Conservation (phyloP, 805 yeast species). For the Cyberlindnera amylophila region DNA sequence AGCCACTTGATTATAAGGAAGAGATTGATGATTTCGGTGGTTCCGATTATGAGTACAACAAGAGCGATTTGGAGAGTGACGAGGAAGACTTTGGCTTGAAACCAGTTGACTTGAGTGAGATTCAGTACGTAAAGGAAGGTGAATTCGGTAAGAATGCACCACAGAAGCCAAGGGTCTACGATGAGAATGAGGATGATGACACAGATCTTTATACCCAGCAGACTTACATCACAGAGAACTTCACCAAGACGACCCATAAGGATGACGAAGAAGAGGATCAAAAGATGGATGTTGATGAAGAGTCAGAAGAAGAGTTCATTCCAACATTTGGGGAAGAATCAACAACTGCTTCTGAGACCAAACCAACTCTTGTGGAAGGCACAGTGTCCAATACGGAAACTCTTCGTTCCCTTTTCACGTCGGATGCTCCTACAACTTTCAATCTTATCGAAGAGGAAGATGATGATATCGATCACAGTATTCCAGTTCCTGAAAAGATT, state of each 20-base stretch:
- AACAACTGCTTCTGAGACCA: not conserved
- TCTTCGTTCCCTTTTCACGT: conserved; percentile 53
- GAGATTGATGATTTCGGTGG: conserved; percentile 38
- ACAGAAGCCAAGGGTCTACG: conserved; percentile 17
- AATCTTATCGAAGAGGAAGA: conserved; percentile 42
- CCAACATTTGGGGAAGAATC: conserved; percentile 45
- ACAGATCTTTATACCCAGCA: conserved; percentile 7
- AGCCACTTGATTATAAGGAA: conserved; percentile 41
- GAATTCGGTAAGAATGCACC: conserved; percentile 21
- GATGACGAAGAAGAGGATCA: conserved; percentile 23
- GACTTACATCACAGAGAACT: not conserved
- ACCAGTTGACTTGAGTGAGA: conserved; percentile 17
- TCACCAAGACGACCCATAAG: conserved; percentile 11
- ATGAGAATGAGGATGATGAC: conserved; percentile 19
- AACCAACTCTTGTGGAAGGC: conserved; percentile 21
- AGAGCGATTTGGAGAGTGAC: conserved; percentile 31
- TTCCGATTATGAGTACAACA: conserved; percentile 46
- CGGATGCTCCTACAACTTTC: conserved; percentile 31
- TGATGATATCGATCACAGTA: conserved; percentile 44
- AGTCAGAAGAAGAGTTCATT: conserved; percentile 34
- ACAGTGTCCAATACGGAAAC: conserved; percentile 51
- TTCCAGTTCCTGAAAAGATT: conserved; percentile 25
- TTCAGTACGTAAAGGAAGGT: conserved; percentile 29
- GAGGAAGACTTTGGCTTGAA: conserved; percentile 30
- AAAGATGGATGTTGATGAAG: conserved; percentile 22